Evolutionary conservation across 2,329 filamentous ascomycete genomes (phyloP).

Genomic region (Stagonosporopsis rhizophila): DNA sequence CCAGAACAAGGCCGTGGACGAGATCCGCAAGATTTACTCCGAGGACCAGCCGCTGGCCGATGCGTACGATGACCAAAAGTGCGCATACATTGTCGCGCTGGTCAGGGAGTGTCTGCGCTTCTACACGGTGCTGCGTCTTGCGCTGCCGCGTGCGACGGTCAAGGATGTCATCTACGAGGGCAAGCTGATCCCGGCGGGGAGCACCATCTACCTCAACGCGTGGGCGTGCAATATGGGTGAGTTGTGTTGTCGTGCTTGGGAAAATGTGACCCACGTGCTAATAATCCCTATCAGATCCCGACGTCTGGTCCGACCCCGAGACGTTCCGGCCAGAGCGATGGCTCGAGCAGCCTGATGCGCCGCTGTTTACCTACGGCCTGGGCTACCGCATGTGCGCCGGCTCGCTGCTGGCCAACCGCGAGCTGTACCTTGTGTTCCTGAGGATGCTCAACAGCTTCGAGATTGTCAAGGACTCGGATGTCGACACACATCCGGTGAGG

Average conservation of each 20-base stretch:
- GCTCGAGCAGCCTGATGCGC: conserved; percentile 68
- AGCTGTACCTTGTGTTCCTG: conserved; percentile 70
- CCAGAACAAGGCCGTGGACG: conserved; percentile 65
- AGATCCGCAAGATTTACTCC: conserved; percentile 63
- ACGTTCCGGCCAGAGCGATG: conserved; percentile 68
- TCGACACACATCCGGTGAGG: conserved; percentile 65
- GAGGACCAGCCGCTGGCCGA: conserved; percentile 65
- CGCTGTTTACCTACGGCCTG: conserved; percentile 70
- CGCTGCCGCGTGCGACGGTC: conserved; percentile 67
- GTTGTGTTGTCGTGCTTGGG: conserved; percentile 19
- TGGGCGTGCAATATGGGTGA: conserved; percentile 74
- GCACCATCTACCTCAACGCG: conserved; percentile 70
- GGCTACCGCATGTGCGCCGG: conserved; percentile 74
- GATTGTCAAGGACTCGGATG: conserved; percentile 61
- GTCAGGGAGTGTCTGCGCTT: conserved; percentile 68
- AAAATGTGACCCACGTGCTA: background rate
- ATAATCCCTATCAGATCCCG: conserved; percentile 54
- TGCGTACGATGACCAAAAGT: conserved; percentile 68
- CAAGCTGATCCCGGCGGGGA: conserved; percentile 66
- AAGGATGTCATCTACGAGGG: conserved; percentile 66
- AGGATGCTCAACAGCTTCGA: conserved; percentile 68
- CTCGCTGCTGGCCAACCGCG: conserved; percentile 67
- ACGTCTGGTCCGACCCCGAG: conserved; percentile 65
- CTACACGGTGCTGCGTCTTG: conserved; percentile 68
- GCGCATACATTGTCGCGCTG: conserved; percentile 67